Evolutionary conservation across 371 early-diverging fungal genomes (phyloP).

Genomic region (Mucor racemosus): DNA sequence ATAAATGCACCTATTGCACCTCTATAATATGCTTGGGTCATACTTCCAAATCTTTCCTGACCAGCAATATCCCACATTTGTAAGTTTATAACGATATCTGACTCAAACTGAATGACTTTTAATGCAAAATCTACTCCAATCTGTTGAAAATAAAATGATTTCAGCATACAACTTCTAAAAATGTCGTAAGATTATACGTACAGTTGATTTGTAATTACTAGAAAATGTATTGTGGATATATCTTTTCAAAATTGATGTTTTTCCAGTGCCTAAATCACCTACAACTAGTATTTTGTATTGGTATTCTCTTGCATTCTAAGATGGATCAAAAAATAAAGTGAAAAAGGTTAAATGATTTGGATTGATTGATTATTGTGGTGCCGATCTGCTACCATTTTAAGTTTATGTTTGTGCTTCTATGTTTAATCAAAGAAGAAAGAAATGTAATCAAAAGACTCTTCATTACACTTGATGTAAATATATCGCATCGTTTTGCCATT

Average conservation of each 20-base stretch:
- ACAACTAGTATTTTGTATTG: slow-evolving; percentile 93
- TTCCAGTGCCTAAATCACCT: slow-evolving; percentile 97
- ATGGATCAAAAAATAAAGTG: neutral
- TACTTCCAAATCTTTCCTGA: slow-evolving; percentile 70
- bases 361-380: neutral
- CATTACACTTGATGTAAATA: neutral
- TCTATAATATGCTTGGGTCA: slow-evolving; percentile 73
- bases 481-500: neutral
- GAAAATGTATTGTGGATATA: slow-evolving; percentile 95
- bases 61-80: slow-evolving; percentile 75
- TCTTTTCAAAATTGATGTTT: slow-evolving; percentile 90
- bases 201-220: slow-evolving; percentile 92
- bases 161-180: neutral
- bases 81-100: slow-evolving; percentile 19
- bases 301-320: slow-evolving; percentile 42
- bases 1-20: slow-evolving; percentile 71
- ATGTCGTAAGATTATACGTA: neutral
- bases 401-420: neutral
- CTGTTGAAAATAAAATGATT: neutral
- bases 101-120: slow-evolving; percentile 55
- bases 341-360: neutral
- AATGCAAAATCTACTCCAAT: slow-evolving; percentile 96
- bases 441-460: neutral
- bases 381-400: neutral
- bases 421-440: neutral